Evolutionary conservation across 164 flowering plant genomes (phyloP), one percentile per base, ranked within the genome.

Genomic region (Cinnamomum micranthum): DNA sequence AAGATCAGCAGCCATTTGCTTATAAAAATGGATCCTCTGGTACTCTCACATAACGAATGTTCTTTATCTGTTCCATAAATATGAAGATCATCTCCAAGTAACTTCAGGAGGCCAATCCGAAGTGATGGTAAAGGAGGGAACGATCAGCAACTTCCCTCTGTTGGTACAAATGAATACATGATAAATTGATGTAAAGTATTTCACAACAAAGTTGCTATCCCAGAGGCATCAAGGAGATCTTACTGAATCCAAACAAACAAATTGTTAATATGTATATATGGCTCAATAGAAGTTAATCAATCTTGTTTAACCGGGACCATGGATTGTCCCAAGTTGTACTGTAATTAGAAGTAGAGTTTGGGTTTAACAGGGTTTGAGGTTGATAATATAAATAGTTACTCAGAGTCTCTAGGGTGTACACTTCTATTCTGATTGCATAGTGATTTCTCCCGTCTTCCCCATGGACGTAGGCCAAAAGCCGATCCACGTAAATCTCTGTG

Each of bases 1-100:
- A 65, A 87, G 83, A 84, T 96, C 98, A 71, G 99, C 97, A 76
- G 98, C 99, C 97, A 91, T 92, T 83, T 96, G 97, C 85, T 94
- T 94, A 76, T 94, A 96, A 75, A 75, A 94, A 92, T 72, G 95
- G 87, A 86, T 96, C 99, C 81, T 92, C 97, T 33, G 99, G 87
- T 76, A 85, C 65, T 83, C 99, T 88, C 76, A 31, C 35, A 31
- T 31, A 92, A 70, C 22, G 84, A 50, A 81, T 88, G 87, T 74
- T 94, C 98, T 80, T 92, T 93, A 78, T 96, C 99, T 20, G 97
- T 91, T 81, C 98, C 99, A 87, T 91, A 91, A 35, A 88, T 85
- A 75, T 95, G 97, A 81, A 74, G 75, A 84, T 96, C 98, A 83
- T 92, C 97, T 73, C 98, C 99, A 11, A 97, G 93, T 84, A 92